Evolutionary conservation across 148 eudicot species (phyloP).

Genomic region (Limonium bicolor): DNA sequence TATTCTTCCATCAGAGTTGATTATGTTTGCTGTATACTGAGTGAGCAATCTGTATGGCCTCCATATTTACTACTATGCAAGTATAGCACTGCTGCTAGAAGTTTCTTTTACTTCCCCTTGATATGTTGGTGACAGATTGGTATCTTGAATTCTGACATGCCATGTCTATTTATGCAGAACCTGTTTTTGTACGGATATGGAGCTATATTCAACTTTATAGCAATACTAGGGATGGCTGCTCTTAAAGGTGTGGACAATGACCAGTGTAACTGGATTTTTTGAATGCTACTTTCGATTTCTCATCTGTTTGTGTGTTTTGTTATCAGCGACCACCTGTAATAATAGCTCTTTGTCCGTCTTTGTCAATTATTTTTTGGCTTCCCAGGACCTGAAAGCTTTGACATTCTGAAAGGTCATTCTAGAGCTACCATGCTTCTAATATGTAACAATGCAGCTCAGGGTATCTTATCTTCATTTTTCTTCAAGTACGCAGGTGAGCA

Average conservation of each 20-base stretch:
- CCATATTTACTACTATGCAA: no score
- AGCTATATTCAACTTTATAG: slow-evolving; percentile 82
- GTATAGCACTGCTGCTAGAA: no score
- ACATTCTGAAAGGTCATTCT: slow-evolving; percentile 53
- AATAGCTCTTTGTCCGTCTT: no score
- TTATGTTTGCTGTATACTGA: no score
- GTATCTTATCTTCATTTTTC: slow-evolving; percentile 55
- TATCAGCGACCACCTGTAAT: no score
- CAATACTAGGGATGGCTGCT: slow-evolving; percentile 44
- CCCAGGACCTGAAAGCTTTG: slow-evolving; percentile 43
- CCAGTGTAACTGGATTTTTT: no score
- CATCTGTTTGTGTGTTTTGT: background rate
- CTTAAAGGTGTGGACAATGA: slow-evolving; percentile 59
- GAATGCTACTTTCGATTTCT: background rate
- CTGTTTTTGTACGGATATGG: slow-evolving; percentile 86
- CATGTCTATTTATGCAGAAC: slow-evolving; percentile 32
- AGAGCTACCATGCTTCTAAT: slow-evolving; percentile 58
- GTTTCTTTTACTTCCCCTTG: no score
- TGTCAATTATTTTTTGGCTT: slow-evolving; percentile 1
- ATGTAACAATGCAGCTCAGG: slow-evolving; percentile 58
- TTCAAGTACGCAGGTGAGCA: slow-evolving; percentile 52
- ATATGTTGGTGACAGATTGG: no score
- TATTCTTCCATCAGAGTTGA: no score
- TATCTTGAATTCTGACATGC: no score
- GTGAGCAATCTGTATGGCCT: no score